A percentile compares a stretch with the other conserved stretches of the same genome.
These are phyloP conservation scores for Serendipita sp. DNA, from an alignment of 768 basidiomycete species.

Conservation along the genomic window DNA sequence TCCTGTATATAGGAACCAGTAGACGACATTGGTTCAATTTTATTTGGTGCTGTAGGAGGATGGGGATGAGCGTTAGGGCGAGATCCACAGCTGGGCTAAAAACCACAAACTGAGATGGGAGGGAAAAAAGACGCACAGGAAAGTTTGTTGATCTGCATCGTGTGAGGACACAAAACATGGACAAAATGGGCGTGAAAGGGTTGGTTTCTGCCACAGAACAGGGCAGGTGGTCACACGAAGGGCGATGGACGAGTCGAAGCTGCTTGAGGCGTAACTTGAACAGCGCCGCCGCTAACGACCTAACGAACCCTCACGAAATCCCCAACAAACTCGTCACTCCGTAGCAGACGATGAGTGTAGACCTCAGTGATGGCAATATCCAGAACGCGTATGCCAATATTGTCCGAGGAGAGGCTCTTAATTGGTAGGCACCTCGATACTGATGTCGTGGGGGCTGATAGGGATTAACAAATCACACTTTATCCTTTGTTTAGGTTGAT, in stretches of 20 bases:
- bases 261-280: neutral
- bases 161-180: slow-evolving; percentile 4
- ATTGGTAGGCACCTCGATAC: neutral
- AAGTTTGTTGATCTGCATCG: slow-evolving; percentile 2
- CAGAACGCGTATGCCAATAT: neutral
- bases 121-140: neutral
- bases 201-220: neutral
- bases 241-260: neutral
- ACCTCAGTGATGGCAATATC: neutral
- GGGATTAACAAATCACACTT: neutral
- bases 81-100: neutral
- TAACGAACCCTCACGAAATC: neutral
- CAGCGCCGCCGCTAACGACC: neutral
- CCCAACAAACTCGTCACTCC: neutral
- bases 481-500: neutral
- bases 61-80: neutral
- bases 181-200: neutral
- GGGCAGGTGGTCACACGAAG: neutral
- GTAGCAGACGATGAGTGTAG: neutral
- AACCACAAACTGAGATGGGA: neutral
- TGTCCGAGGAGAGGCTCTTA: slow-evolving; percentile 2
- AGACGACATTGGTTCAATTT: neutral
- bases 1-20: slow-evolving; percentile 2
- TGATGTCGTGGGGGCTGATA: neutral
- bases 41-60: neutral